Evolutionary conservation across 1,139 yeast genomes (phyloP).

Genomic region (Kurtzmaniella quercitrusa): DNA sequence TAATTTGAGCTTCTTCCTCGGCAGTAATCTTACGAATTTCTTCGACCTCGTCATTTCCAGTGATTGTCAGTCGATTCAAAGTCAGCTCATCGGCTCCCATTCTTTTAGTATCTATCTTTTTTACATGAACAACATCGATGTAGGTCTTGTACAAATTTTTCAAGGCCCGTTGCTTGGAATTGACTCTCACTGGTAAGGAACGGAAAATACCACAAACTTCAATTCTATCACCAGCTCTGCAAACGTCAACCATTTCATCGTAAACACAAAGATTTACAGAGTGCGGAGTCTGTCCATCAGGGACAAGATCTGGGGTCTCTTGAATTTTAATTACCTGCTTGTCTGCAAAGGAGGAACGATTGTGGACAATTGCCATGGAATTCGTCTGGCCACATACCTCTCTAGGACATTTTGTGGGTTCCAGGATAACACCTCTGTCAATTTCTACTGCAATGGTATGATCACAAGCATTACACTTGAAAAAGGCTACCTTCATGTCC

Average conservation of each 20-base stretch:
- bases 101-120: conserved; percentile 78
- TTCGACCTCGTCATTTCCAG: conserved; percentile 49
- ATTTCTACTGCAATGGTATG: conserved; percentile 90
- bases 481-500: conserved; percentile 96
- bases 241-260: conserved; percentile 91
- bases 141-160: conserved; percentile 88
- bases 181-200: conserved; percentile 86
- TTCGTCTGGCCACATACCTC: conserved; percentile 79
- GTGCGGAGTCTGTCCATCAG: conserved; percentile 99
- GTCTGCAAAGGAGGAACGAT: conserved; percentile 89
- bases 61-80: conserved; percentile 14
- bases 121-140: conserved; percentile 89
- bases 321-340: conserved; percentile 91
- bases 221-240: conserved; percentile 95
- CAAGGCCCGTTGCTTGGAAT: conserved; percentile 78
- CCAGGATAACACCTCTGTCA: conserved; percentile 91
- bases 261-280: conserved; percentile 91
- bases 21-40: conserved; percentile 66
- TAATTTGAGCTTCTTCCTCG: conserved; percentile 65
- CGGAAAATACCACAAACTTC: conserved; percentile 95
- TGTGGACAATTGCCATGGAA: conserved; percentile 89
- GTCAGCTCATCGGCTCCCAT: conserved; percentile 80
- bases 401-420: conserved; percentile 90
- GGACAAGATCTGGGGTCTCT: conserved; percentile 97
- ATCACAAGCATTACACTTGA: conserved; percentile 92